These are phyloP conservation scores for Calonectria ilicicola DNA, from an alignment of 2,329 filamentous ascomycete genomes.

Conservation along the genomic window DNA sequence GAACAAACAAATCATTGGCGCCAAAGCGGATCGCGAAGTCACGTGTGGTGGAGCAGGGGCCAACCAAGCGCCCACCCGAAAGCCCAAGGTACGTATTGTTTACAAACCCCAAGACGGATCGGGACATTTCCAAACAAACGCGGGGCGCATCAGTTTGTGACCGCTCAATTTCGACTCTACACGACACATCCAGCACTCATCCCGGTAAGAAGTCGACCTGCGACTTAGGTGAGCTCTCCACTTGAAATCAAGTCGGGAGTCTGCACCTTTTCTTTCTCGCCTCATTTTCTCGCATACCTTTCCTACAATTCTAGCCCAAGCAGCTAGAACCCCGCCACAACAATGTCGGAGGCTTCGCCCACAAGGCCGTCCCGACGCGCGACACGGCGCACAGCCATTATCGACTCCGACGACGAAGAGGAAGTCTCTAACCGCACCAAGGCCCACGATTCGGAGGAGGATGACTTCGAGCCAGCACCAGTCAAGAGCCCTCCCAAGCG, in stretches of 20 bases:
- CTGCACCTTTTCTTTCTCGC: background rate
- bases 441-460: constrained; percentile 71
- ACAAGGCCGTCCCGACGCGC: constrained; percentile 56
- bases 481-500: constrained; percentile 65
- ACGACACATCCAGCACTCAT: constrained; percentile 18
- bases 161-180: constrained; percentile 26
- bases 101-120: constrained; percentile 54
- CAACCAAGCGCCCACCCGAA: background rate
- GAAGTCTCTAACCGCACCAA: constrained; percentile 66
- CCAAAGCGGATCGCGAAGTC: constrained; percentile 32
- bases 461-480: constrained; percentile 84
- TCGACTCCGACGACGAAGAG: constrained; percentile 86
- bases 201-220: constrained; percentile 13
- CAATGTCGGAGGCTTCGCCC: constrained; percentile 48
- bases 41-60: constrained; percentile 34
- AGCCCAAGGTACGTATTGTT: constrained; percentile 48
- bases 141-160: constrained; percentile 45
- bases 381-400: constrained; percentile 77
- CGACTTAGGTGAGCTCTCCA: constrained; percentile 17
- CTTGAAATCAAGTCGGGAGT: background rate
- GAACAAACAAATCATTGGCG: constrained; percentile 28
- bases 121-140: constrained; percentile 55
- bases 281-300: background rate
- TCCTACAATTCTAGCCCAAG: constrained; percentile 11
- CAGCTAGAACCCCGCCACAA: constrained; percentile 20